Base-by-base conservation (phyloP, 108 stramenopile genomes). In the Fragilaria crotonensis region DNA sequence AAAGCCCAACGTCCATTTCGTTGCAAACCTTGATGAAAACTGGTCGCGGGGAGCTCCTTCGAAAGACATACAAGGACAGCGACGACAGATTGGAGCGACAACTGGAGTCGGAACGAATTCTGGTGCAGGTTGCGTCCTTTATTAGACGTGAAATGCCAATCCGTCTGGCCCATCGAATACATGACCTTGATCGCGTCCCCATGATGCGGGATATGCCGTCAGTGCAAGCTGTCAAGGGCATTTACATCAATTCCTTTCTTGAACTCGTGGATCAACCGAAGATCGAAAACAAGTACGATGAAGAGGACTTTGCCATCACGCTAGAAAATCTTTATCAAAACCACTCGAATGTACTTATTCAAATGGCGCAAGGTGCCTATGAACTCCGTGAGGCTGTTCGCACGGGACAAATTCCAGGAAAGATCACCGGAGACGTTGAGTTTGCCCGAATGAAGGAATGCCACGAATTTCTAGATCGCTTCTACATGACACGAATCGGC, bases 381-480 rank as follows among this genome's bases (percentile, higher is more conserved):
- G 87, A 93, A 75, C 70, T 87, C 23, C 60, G 79, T 2, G 61
- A 32, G 5, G 67, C 72, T 0, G 57, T 72, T 23, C 33, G 56
- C 17, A 49, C 29, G 9, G 67, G 67, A 11, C 26, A 53, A 5
- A 59, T 68, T 30, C 3, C 22, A 28, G 27, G 41, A n/a, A 25
- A 48, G 7, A 14, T 23, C n/a, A 28, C 41, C 26, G 36, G 50
- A 14, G 61, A 48, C 18, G 21, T 64, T 21, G 36, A 56, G 5
- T 62, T 73, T 58, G 71, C 59, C 19, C 41, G 41, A 11, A 64
- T 76, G 78, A 59, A 72, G 11, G 62, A 64, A 45, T 65, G 82
- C 47, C 90, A 93, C 56, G 57, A 71, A 25, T 91, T 90, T 67
- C 65, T 96, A 49, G 89, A 96, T 76, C 72, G 79, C 23, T 96